A percentile compares a stretch with the other conserved stretches of the same genome.
These are phyloP conservation scores for Cyamopsis tetragonoloba DNA, from an alignment of 306 rosid species.

Conservation along the genomic window DNA sequence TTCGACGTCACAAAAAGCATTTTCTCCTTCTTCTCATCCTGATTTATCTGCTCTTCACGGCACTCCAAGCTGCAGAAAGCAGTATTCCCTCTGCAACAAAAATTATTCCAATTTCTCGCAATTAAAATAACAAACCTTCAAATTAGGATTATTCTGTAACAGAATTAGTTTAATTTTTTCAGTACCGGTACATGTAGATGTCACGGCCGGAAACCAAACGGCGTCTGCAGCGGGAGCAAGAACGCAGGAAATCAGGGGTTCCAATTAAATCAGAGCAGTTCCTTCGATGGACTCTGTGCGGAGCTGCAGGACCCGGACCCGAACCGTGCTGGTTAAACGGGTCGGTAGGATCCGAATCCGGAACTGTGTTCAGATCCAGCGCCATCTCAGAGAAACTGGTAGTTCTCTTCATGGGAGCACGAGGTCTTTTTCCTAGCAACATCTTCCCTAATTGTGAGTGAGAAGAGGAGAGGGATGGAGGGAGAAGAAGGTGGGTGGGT, in stretches of 20 bases:
- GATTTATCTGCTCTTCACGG: conserved; percentile 71
- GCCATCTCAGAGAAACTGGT: conserved; percentile 71
- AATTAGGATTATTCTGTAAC: not conserved
- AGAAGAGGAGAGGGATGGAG: not conserved
- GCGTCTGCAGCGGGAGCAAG: conserved; percentile 70
- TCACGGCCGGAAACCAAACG: conserved; percentile 62
- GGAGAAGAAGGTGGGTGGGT: not conserved
- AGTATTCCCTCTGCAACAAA: conserved; percentile 60
- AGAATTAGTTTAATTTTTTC: no score
- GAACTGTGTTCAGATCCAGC: conserved; percentile 53
- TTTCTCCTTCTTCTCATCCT: conserved; percentile 72
- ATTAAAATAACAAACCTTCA: not conserved
- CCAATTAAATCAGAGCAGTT: conserved; percentile 37
- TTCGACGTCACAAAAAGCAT: conserved; percentile 42
- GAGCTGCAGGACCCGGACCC: not conserved
- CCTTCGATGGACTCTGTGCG: conserved; percentile 34
- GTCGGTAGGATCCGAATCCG: not conserved
- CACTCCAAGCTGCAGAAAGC: conserved; percentile 88
- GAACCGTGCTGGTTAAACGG: not conserved
- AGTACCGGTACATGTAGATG: conserved; percentile 88
- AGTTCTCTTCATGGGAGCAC: conserved; percentile 76
- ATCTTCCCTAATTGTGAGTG: not conserved
- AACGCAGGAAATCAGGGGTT: conserved; percentile 52
- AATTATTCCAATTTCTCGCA: no score
- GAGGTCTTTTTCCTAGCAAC: conserved; percentile 80